Percentiles rank a stretch among this genome's conserved stretches.
Conservation (phyloP, 2,329 filamentous ascomycete genomes). For the Stachybotrys elegans region DNA sequence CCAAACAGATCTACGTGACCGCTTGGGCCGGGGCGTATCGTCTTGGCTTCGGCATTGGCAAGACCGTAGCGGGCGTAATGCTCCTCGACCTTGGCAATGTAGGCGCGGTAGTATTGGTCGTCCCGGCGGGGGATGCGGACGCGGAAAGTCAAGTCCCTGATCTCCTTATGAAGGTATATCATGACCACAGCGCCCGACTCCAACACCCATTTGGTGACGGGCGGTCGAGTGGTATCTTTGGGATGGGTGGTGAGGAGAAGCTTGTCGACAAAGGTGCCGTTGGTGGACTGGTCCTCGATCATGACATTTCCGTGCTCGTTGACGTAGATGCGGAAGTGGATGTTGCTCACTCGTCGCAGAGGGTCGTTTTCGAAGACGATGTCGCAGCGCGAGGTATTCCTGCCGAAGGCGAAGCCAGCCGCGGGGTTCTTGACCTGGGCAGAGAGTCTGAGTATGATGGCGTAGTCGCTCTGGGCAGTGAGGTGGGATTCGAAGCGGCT, state of each 20-base stretch:
- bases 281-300: constrained; percentile 93
- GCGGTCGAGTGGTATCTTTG: constrained; percentile 28
- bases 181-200: constrained; percentile 68
- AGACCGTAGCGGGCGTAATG: constrained; percentile 50
- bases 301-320: constrained; percentile 84
- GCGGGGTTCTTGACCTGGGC: constrained; percentile 62
- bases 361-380: constrained; percentile 62
- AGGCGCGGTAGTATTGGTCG: constrained; percentile 59
- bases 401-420: constrained; percentile 81
- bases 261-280: constrained; percentile 83
- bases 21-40: constrained; percentile 40
- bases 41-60: constrained; percentile 30
- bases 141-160: constrained; percentile 68
- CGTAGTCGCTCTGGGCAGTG: constrained; percentile 50
- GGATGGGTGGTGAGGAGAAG: constrained; percentile 50
- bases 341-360: constrained; percentile 75
- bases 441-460: constrained; percentile 78
- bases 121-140: constrained; percentile 78
- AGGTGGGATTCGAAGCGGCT: constrained; percentile 38
- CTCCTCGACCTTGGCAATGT: constrained; percentile 60
- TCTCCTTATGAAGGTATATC: constrained; percentile 51
- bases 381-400: constrained; percentile 69
- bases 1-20: constrained; percentile 39
- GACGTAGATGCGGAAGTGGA: constrained; percentile 92
- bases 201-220: constrained; percentile 52